phyloP scores from a whole-genome alignment of 2,329 filamentous ascomycete genomes.

The Ophiostoma sp. region DNA sequence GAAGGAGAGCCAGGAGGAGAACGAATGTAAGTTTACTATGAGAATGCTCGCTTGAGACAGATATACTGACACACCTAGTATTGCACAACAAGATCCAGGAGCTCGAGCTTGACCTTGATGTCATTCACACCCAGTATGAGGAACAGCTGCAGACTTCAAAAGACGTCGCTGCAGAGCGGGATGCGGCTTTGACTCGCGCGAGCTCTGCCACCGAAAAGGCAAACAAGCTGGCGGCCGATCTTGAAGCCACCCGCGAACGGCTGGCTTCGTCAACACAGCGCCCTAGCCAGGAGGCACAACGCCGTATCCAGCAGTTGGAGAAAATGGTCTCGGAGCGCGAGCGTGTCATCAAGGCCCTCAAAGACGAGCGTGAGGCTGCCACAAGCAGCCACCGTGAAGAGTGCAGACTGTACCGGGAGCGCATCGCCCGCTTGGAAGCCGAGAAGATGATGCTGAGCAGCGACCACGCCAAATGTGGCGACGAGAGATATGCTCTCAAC shows the following conservation, averaged over 20 bases:
- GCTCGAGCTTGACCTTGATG: conserved; percentile 24
- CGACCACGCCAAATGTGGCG: conserved; percentile 26
- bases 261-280: conserved; percentile 18
- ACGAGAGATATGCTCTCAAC: conserved; percentile 22
- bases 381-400: conserved; percentile 27
- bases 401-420: conserved; percentile 25
- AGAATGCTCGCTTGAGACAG: neutral
- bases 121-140: conserved; percentile 21
- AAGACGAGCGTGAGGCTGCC: conserved; percentile 25
- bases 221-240: conserved; percentile 19
- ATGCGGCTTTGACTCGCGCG: conserved; percentile 19
- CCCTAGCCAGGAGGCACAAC: conserved; percentile 22
- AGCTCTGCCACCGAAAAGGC: conserved; percentile 17
- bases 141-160: conserved; percentile 17
- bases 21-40: conserved; percentile 1
- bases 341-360: conserved; percentile 26
- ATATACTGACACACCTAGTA: conserved; percentile 11
- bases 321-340: conserved; percentile 27
- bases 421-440: conserved; percentile 24
- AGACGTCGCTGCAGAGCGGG: conserved; percentile 20
- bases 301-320: conserved; percentile 27
- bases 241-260: conserved; percentile 20
- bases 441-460: conserved; percentile 26
- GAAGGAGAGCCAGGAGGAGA: conserved; percentile 22
- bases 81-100: conserved; percentile 23